phyloP scores from a whole-genome alignment of 768 basidiomycete species.

The Suillus brevipes region DNA sequence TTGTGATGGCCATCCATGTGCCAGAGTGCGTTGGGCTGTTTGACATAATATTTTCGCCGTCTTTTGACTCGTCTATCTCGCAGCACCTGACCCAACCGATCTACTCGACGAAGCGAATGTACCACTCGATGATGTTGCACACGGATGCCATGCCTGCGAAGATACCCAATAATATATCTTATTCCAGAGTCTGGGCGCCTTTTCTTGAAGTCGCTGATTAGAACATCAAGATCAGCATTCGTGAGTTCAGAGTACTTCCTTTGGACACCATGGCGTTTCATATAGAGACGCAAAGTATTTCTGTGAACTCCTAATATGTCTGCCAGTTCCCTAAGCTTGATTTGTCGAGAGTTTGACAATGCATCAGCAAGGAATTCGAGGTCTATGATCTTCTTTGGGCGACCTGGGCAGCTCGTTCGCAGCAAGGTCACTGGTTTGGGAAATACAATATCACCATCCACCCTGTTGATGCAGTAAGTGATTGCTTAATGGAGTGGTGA shows the following conservation, averaged over 20 bases:
- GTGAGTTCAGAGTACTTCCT: not conserved
- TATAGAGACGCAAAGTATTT: not conserved
- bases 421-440: too few relatives aligned
- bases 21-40: not conserved
- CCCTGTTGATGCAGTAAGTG: too few relatives aligned
- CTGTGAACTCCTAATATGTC: not conserved
- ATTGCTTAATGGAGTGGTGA: too few relatives aligned
- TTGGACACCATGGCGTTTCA: not conserved
- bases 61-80: not conserved
- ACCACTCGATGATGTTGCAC: not conserved
- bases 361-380: too few relatives aligned
- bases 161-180: not conserved
- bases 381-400: too few relatives aligned
- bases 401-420: too few relatives aligned
- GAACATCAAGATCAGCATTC: not conserved
- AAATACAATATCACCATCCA: too few relatives aligned
- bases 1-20: not conserved
- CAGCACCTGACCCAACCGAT: not conserved
- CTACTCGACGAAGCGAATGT: not conserved
- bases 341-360: too few relatives aligned
- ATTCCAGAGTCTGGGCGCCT: not conserved
- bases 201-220: not conserved
- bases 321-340: not conserved
- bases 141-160: not conserved
- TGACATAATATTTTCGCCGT: not conserved